phyloP scores from a whole-genome alignment of 805 yeast genomes.

The Jamesozyma gamospora region DNA sequence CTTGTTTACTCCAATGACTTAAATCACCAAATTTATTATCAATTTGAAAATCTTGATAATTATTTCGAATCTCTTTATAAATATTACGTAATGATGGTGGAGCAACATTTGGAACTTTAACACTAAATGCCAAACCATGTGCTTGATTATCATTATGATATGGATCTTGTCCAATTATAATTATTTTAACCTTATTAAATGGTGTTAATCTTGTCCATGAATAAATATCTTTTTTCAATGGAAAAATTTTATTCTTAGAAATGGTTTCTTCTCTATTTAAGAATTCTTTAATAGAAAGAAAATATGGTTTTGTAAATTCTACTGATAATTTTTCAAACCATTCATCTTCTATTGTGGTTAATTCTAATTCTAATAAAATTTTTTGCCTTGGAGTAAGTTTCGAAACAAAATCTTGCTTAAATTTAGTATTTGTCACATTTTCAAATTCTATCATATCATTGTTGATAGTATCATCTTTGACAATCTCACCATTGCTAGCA shows the following conservation, averaged over 20 bases:
- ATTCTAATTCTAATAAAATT: conserved; percentile 36
- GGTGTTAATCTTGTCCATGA: conserved; percentile 91
- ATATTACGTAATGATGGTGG: conserved; percentile 87
- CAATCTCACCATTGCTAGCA: not conserved
- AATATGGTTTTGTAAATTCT: conserved; percentile 80
- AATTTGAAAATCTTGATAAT: conserved; percentile 59
- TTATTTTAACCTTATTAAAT: conserved; percentile 57
- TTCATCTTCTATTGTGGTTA: conserved; percentile 55
- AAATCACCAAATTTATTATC: conserved; percentile 47
- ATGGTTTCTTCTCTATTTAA: conserved; percentile 26
- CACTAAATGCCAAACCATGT: conserved; percentile 92
- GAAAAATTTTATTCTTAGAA: too few species aligned
- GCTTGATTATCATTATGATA: conserved; percentile 91
- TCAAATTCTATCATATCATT: not conserved
- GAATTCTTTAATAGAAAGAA: conserved; percentile 55
- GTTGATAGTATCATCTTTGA: not conserved
- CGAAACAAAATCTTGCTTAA: not conserved
- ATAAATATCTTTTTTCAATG: conserved; percentile 67
- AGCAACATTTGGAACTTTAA: conserved; percentile 69
- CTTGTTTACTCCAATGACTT: conserved; percentile 76
- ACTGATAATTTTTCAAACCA: conserved; percentile 66
- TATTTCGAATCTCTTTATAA: conserved; percentile 64
- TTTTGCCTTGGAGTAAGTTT: not conserved
- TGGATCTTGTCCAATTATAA: conserved; percentile 92
- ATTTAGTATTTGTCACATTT: not conserved